A percentile compares a stretch with the other conserved stretches of the same genome.
Evolutionary conservation across 352 stramenopile genomes (phyloP).

Genomic region (Pythium apleroticum): DNA sequence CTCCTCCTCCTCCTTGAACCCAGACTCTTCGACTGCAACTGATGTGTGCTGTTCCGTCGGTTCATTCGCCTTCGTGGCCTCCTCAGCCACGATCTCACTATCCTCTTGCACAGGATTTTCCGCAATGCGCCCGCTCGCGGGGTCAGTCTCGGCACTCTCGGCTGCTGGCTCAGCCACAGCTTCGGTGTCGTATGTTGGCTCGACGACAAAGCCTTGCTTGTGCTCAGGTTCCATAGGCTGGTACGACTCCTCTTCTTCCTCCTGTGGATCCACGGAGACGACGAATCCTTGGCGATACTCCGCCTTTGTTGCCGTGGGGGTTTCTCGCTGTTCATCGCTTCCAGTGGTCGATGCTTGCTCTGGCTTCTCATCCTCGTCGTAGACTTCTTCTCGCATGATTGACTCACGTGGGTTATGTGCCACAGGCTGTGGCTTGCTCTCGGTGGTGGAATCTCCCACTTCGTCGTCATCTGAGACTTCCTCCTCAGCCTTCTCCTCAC

Average conservation of each 20-base stretch:
- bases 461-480: not conserved
- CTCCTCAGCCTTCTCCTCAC: not conserved
- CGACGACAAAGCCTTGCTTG: constrained; percentile 2
- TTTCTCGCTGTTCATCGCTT: not conserved
- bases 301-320: not conserved
- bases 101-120: no score
- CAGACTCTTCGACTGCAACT: not conserved
- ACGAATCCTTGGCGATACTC: not conserved
- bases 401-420: not conserved
- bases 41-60: not conserved
- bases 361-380: not conserved
- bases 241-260: not conserved
- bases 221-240: not conserved
- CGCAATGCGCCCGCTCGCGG: no score
- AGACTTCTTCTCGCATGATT: not conserved
- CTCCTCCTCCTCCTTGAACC: not conserved
- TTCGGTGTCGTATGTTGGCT: not conserved
- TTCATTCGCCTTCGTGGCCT: no score
- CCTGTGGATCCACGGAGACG: not conserved
- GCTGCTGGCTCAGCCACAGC: not conserved
- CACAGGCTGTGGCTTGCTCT: not conserved
- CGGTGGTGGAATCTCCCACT: not conserved
- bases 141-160: not conserved
- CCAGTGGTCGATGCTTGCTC: not conserved
- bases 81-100: no score